These are phyloP conservation scores for Chloris gayana DNA, from an alignment of 176 grass and related monocot genomes.

Conservation along the genomic window DNA sequence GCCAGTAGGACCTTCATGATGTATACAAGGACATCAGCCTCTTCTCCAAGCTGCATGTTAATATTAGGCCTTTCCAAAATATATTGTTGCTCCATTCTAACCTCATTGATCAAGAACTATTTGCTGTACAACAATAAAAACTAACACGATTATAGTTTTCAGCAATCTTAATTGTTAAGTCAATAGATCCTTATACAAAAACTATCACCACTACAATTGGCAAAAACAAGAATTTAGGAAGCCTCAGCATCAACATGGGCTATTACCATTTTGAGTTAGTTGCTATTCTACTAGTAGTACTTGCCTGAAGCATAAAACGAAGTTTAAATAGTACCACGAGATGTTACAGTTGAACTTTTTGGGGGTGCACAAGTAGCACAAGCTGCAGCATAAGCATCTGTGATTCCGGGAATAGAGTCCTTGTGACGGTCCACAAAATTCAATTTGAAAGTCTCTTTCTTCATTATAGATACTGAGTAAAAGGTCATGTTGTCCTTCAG, in stretches of 20 bases:
- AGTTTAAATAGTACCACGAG: not conserved
- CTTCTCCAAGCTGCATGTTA: no score
- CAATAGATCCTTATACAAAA: not conserved
- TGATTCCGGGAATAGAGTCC: constrained; percentile 34
- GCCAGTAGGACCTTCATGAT: no score
- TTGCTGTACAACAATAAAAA: no score
- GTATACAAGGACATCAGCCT: no score
- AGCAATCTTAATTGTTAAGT: no score
- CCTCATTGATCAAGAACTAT: no score
- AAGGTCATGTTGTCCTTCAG: not conserved
- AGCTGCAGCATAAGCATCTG: constrained; percentile 47
- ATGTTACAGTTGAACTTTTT: not conserved
- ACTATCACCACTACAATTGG: not conserved
- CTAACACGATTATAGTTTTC: no score
- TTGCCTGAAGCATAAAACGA: not conserved
- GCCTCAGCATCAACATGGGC: not conserved
- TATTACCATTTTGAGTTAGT: not conserved
- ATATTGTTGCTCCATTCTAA: no score
- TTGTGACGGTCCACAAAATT: constrained; percentile 41
- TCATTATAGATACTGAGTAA: accelerated
- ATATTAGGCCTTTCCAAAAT: no score
- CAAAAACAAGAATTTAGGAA: not conserved
- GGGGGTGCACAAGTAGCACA: constrained; percentile 20
- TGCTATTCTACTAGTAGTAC: not conserved
- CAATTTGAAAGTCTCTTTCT: constrained; percentile 18